Evolutionary conservation across 805 yeast species (phyloP), one percentile per base, ranked within the genome.

Genomic region (Ogataea chonburiensis): DNA sequence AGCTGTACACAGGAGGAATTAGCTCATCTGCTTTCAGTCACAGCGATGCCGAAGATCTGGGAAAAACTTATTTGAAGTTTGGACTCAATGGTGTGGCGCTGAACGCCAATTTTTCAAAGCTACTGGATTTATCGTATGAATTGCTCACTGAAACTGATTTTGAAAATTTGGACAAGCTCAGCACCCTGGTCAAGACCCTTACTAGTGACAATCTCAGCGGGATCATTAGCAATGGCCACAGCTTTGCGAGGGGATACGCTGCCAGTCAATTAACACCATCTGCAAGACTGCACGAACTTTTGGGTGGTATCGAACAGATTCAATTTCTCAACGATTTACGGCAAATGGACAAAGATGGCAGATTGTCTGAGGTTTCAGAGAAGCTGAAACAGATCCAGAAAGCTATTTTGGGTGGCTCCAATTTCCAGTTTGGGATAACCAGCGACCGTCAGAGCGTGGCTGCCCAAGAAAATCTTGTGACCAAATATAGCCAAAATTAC

Each of bases 181-280:
- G 76, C 39, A 77, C 84, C 1, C 67, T 93, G 52, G 76, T 93
- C 26, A 83, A 83, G 52, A 74, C 81, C 25, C 59, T 82, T 51
- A 82, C 85, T 0, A 79, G 88, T 21, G 89, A 86, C 49, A 85
- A 86, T 52, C 66, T 86, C 39, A 80, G 89, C 51, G 68, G 74
- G 5, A 77, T 93, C 34, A 89, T 96, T 7, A 93, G 89, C 39
- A 68, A 83, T 38, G 98, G 98, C 0, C 97, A 93, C 55, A 66
- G 81, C 2, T 89, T 74, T 61, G 96, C 98, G 3, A 72, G 78
- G 47, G 68, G 78, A 5, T 74, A 67, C 50, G 80, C 95, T 2
- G 67, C 76, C 16, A 72, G 95, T 0, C 70, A 74, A 18, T 60
- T 87, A 3, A 77, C 87, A 2, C 64, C 73, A 1, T 68, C 78